Base-by-base conservation (phyloP, 129 eudicot genomes). In the Dittrichia graveolens region DNA sequence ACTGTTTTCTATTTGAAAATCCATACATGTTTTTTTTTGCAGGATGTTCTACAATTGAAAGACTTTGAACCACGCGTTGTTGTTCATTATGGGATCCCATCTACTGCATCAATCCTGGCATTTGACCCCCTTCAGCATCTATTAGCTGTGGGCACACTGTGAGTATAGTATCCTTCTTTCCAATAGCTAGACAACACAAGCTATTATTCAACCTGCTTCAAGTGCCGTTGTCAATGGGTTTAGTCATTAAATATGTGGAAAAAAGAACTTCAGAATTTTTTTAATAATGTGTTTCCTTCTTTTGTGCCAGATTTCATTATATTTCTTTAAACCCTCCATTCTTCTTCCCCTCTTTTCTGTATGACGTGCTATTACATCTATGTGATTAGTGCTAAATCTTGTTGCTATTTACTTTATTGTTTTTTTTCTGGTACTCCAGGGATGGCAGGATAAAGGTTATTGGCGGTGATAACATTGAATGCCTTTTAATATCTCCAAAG, bases 1-100 rank as follows among this genome's bases (percentile, higher is more conserved):
- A 67, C 44, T 14, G 31, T 37, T 16, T 57, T 59, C 47, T 37
- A 35, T 55, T n/a, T 48, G 71, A 35, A 66, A 58, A 56, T 18
- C 16, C 54, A 19, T 31, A 59, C 50, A 59, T 73, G 79, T 75
- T 68, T 44, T 37, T 42, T 3, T 73, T 73, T 45, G 65, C 78
- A 65, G 79, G 83, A 67, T 66, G 75, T 2, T 73, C 11, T 31
- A 50, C 18, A 59, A 61, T 6, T 74, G 12, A 57, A 65, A 61
- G 82, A 76, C 58, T 77, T 88, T 78, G 81, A 84, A 41, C 95
- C 96, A 5, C 83, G 71, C 6, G 81, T 85, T 72, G 71, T 78
- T 74, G 80, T 80, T 77, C 98, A 92, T 77, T 92, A 92, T 80
- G 98, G 98, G 74, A 85, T 92, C 72, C 98, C 98, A 37, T 83